phyloP scores from a whole-genome alignment of 305 asterid genomes.

The Fraxinus baroniana region DNA sequence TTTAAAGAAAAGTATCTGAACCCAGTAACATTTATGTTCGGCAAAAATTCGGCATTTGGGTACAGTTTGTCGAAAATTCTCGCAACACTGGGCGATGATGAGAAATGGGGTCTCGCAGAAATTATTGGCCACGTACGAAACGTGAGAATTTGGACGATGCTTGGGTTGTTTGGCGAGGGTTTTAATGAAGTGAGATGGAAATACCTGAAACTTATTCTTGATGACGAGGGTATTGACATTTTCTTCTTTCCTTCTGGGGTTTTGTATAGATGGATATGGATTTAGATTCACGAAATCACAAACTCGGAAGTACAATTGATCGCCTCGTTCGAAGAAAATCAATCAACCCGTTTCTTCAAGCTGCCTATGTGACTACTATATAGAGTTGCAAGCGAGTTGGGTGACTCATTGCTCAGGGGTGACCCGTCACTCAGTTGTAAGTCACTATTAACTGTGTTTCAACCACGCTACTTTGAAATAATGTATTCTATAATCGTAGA shows the following conservation, averaged over 20 bases:
- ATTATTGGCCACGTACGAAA: constrained; percentile 38
- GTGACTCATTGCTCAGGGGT: neutral
- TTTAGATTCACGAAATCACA: constrained; percentile 30
- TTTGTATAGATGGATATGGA: neutral
- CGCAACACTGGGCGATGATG: constrained; percentile 34
- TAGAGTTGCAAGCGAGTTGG: neutral
- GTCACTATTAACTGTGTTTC: neutral
- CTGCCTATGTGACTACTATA: neutral
- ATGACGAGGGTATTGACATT: constrained; percentile 59
- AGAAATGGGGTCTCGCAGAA: constrained; percentile 42
- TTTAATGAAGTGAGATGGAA: constrained; percentile 50
- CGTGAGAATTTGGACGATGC: constrained; percentile 29
- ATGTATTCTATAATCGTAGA: no score
- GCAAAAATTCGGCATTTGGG: constrained; percentile 26
- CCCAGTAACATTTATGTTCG: constrained; percentile 36
- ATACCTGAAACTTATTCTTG: constrained; percentile 44
- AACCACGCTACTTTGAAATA: no score
- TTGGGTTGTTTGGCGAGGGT: constrained; percentile 37
- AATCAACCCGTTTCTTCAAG: neutral
- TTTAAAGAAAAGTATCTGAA: constrained; percentile 52
- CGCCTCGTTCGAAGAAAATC: neutral
- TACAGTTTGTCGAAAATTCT: constrained; percentile 32
- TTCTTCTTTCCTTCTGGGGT: neutral
- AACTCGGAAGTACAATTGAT: constrained; percentile 19
- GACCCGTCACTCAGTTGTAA: neutral